Conservation (phyloP, 225 moss, liverwort and hornwort genomes). For the Pseudoscleropodium purum region DNA sequence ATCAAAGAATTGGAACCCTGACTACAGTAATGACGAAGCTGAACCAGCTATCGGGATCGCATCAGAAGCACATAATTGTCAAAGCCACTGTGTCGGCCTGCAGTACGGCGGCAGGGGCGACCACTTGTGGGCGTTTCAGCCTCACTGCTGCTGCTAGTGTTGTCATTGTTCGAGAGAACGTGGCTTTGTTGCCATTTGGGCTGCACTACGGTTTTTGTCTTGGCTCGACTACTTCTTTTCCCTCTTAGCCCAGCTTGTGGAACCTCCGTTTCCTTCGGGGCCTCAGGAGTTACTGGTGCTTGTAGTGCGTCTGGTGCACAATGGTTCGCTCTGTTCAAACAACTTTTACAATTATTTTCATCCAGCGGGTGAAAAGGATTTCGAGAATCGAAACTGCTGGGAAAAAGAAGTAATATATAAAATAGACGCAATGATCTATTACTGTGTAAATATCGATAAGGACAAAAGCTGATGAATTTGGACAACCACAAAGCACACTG, state of each 20-base stretch:
- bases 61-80: slow-evolving; percentile 90
- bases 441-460: neutral
- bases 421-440: neutral
- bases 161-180: slow-evolving; percentile 29
- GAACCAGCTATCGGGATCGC: slow-evolving; percentile 64
- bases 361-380: neutral
- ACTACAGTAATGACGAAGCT: neutral
- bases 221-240: slow-evolving; percentile 78
- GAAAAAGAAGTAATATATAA: neutral
- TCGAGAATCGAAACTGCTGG: neutral
- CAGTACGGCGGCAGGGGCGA: slow-evolving; percentile 94
- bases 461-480: neutral
- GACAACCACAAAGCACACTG: neutral
- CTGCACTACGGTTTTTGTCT: slow-evolving; percentile 55
- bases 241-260: slow-evolving; percentile 72
- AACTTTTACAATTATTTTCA: neutral
- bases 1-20: slow-evolving; percentile 66
- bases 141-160: slow-evolving; percentile 54
- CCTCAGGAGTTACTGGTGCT: slow-evolving; percentile 32
- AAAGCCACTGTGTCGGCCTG: slow-evolving; percentile 96
- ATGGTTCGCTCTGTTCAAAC: slow-evolving; percentile 28
- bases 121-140: slow-evolving; percentile 56
- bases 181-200: slow-evolving; percentile 74
- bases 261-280: slow-evolving; percentile 39
- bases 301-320: slow-evolving; percentile 28